Conservation (phyloP, 345 rosid species). For the Aurinia saxatilis region DNA sequence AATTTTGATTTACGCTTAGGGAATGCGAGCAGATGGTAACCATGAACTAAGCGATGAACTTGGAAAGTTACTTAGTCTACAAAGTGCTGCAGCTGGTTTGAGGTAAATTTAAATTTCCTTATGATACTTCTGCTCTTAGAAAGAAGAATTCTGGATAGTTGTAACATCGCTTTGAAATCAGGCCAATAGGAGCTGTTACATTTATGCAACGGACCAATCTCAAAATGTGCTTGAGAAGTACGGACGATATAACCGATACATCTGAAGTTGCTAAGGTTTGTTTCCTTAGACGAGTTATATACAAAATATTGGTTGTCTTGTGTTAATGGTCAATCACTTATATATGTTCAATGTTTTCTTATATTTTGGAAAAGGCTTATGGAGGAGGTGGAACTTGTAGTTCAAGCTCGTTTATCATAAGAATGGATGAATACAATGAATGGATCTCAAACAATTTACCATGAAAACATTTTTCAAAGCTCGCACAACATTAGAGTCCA, state of each 20-base stretch:
- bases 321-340: not conserved
- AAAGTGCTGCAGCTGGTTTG: slow-evolving; percentile 66
- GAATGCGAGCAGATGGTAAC: slow-evolving; percentile 70
- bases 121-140: not conserved
- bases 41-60: slow-evolving; percentile 57
- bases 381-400: slow-evolving; percentile 72
- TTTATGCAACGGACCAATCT: slow-evolving; percentile 68
- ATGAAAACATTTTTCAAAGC: slow-evolving; percentile 2
- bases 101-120: slow-evolving; percentile 36
- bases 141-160: not conserved
- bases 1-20: slow-evolving; percentile 32
- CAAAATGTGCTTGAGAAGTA: slow-evolving; percentile 81
- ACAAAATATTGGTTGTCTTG: not conserved
- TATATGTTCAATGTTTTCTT: not conserved
- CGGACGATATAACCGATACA: slow-evolving; percentile 52
- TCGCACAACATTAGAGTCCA: not conserved
- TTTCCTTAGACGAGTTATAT: not conserved
- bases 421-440: slow-evolving; percentile 79
- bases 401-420: slow-evolving; percentile 82
- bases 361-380: slow-evolving; percentile 49
- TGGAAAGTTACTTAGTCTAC: slow-evolving; percentile 71
- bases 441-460: slow-evolving; percentile 43
- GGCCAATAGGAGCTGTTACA: slow-evolving; percentile 83
- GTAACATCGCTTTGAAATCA: slow-evolving; percentile 21
- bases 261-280: slow-evolving; percentile 82